phyloP scores from a whole-genome alignment of 768 basidiomycete genomes.

The Dentipellis fragilis region DNA sequence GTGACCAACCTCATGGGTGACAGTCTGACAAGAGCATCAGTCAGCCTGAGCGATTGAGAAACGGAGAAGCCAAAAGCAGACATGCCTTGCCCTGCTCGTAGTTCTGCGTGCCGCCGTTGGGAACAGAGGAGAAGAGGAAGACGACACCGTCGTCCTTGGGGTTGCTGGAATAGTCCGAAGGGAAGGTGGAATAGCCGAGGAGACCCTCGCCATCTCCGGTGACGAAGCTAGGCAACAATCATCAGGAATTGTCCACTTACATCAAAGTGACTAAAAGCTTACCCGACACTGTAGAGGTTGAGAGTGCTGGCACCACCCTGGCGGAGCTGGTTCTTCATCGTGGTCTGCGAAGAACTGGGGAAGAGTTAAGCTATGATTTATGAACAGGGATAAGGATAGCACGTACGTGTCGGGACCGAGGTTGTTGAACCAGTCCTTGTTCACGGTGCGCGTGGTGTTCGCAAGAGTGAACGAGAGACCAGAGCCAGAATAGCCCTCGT shows the following conservation, averaged over 20 bases:
- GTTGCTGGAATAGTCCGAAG: slow-evolving; percentile 27
- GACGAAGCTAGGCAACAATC: slow-evolving; percentile 21
- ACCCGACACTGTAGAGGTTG: slow-evolving; percentile 46
- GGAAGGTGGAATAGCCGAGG: slow-evolving; percentile 48
- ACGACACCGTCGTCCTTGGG: slow-evolving; percentile 40
- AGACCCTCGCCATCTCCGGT: slow-evolving; percentile 31
- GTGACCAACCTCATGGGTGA: slow-evolving; percentile 52
- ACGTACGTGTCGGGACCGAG: slow-evolving; percentile 22
- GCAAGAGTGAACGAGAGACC: slow-evolving; percentile 32
- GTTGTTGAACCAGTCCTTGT: slow-evolving; percentile 37
- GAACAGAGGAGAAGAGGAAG: slow-evolving; percentile 23
- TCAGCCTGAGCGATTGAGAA: too few species aligned
- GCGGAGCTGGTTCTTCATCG: slow-evolving; percentile 39
- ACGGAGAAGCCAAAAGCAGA: neutral
- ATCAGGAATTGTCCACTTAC: neutral
- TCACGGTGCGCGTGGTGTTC: slow-evolving; percentile 32
- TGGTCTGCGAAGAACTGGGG: slow-evolving; percentile 24
- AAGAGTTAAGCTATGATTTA: neutral
- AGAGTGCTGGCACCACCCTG: slow-evolving; percentile 29
- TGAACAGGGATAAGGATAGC: neutral
- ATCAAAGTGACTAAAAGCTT: slow-evolving; percentile 8
- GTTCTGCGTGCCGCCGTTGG: slow-evolving; percentile 30
- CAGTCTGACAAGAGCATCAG: slow-evolving; percentile 21
- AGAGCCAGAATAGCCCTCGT: slow-evolving; percentile 27
- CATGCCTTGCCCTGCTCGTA: slow-evolving; percentile 26